These are phyloP conservation scores for Boletus barrowsii DNA, from an alignment of 768 basidiomycete species.

Conservation along the genomic window DNA sequence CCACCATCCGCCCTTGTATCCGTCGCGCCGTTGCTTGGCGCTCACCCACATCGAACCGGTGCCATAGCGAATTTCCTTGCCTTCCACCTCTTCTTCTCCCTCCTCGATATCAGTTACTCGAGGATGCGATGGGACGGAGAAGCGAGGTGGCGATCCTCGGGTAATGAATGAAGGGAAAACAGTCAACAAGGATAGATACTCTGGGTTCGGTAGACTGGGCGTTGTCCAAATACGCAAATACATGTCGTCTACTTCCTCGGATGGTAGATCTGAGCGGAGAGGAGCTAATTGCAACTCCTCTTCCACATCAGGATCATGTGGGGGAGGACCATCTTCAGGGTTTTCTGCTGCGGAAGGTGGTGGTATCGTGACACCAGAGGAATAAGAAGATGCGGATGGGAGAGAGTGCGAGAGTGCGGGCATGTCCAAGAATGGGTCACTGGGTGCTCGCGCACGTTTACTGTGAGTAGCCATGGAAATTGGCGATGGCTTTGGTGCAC, in stretches of 20 bases:
- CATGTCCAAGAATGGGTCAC: constrained; percentile 78
- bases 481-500: constrained; percentile 37
- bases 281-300: constrained; percentile 36
- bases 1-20: constrained; percentile 81
- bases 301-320: constrained; percentile 27
- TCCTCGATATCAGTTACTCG: constrained; percentile 64
- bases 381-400: constrained; percentile 53
- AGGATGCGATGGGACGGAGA: constrained; percentile 42
- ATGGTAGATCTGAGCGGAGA: constrained; percentile 32
- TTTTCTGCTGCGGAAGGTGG: constrained; percentile 33
- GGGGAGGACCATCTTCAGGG: constrained; percentile 41
- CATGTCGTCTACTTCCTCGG: constrained; percentile 40
- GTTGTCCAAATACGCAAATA: constrained; percentile 78
- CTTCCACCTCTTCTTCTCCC: constrained; percentile 56
- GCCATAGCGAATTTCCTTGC: constrained; percentile 63
- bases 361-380: constrained; percentile 33
- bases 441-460: constrained; percentile 70
- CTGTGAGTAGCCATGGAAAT: constrained; percentile 44
- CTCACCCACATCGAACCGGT: constrained; percentile 87
- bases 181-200: constrained; percentile 62
- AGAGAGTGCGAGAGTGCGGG: constrained; percentile 55
- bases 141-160: constrained; percentile 67
- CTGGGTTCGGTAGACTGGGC: constrained; percentile 75
- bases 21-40: constrained; percentile 51
- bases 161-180: constrained; percentile 80